A percentile compares a stretch with the other conserved stretches of the same genome.
These are phyloP conservation scores for Phytophthora sp. DNA, from an alignment of 352 stramenopile genomes.

Conservation along the genomic window DNA sequence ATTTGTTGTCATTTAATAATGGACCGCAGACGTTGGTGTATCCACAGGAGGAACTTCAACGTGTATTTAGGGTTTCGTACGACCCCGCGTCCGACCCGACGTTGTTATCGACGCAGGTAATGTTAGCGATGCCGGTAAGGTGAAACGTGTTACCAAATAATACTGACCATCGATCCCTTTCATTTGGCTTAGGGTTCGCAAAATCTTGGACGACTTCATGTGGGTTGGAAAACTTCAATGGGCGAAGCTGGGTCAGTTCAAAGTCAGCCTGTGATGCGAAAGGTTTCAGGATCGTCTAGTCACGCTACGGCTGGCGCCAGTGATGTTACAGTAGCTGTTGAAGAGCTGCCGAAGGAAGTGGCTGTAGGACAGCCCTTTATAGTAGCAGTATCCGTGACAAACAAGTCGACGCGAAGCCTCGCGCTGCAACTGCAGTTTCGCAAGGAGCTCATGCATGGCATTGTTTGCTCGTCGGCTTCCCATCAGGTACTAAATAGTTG, in stretches of 20 bases:
- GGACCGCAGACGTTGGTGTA: slow-evolving; percentile 64
- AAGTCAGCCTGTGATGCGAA: slow-evolving; percentile 80
- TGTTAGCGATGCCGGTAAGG: no score
- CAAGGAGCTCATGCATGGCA: slow-evolving; percentile 67
- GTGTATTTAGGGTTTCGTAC: slow-evolving; percentile 66
- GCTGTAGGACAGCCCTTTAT: slow-evolving; percentile 61
- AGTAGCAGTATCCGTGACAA: slow-evolving; percentile 56
- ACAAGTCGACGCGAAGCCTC: slow-evolving; percentile 65
- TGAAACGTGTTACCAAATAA: no score
- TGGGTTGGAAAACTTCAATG: slow-evolving; percentile 84
- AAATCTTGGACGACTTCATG: slow-evolving; percentile 76
- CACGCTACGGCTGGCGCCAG: slow-evolving; percentile 9
- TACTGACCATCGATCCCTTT: no score
- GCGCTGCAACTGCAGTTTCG: slow-evolving; percentile 83
- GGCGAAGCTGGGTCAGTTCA: slow-evolving; percentile 83
- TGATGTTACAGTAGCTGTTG: slow-evolving; percentile 56
- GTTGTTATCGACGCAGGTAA: slow-evolving; percentile 43
- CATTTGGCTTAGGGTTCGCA: slow-evolving; percentile 46
- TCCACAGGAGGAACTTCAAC: slow-evolving; percentile 81
- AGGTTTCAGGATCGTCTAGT: slow-evolving; percentile 25
- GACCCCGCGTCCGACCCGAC: slow-evolving; percentile 46
- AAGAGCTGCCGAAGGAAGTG: slow-evolving; percentile 56
- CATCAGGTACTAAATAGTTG: slow-evolving; percentile 64
- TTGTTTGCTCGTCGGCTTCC: slow-evolving; percentile 76
- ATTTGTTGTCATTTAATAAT: slow-evolving; percentile 41